phyloP scores from a whole-genome alignment of 2,329 filamentous ascomycete species.

The Xylariaceae sp. region DNA sequence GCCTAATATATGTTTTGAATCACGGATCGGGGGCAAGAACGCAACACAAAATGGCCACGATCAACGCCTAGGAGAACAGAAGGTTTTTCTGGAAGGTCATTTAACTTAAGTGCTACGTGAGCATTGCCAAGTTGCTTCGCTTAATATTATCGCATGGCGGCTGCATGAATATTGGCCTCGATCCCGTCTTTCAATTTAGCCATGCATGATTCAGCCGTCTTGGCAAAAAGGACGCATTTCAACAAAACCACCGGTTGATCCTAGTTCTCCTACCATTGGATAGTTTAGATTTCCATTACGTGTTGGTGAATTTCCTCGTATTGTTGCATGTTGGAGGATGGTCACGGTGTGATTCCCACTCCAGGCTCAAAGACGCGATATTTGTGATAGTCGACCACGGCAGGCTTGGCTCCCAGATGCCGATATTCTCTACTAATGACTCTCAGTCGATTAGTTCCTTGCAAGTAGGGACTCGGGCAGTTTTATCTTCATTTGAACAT shows the following conservation, averaged over 20 bases:
- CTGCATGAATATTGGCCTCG: constrained; percentile 31
- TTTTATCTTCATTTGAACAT: background rate
- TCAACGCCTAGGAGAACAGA: constrained; percentile 12
- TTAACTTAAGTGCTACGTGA: constrained; percentile 22
- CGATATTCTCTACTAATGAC: no score
- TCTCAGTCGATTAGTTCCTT: no score
- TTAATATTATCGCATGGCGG: constrained; percentile 25
- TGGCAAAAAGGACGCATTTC: constrained; percentile 30
- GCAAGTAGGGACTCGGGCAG: background rate
- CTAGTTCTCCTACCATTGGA: constrained; percentile 16
- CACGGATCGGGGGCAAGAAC: no score
- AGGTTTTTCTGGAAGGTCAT: background rate
- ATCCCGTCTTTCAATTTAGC: constrained; percentile 34
- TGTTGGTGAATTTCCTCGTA: constrained; percentile 13
- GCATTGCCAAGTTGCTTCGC: constrained; percentile 27
- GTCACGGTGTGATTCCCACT: constrained; percentile 5
- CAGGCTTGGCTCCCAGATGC: no score
- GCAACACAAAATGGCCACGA: no score
- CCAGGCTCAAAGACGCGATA: background rate
- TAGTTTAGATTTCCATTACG: constrained; percentile 16
- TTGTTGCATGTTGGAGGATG: constrained; percentile 18
- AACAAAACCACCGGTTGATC: constrained; percentile 10
- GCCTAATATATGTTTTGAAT: constrained; percentile 21
- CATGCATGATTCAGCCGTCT: constrained; percentile 40
- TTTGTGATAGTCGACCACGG: no score